A percentile compares a stretch with the other conserved stretches of the same genome.
Conservation (phyloP, 768 basidiomycete genomes). For the Serendipita indica region DNA sequence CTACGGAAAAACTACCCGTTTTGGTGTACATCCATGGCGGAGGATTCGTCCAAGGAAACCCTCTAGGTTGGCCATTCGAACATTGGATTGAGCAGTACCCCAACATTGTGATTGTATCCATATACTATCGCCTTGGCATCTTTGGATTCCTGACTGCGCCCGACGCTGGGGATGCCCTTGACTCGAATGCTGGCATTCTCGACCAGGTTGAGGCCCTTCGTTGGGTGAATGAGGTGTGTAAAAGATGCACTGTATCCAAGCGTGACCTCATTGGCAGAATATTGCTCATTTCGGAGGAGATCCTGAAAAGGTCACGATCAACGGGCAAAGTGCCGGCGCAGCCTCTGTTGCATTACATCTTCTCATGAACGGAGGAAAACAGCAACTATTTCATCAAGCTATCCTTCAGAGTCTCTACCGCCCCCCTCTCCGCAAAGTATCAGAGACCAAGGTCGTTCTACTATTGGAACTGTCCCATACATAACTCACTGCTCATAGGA, state of each 20-base stretch:
- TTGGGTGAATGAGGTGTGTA: slow-evolving; percentile 28
- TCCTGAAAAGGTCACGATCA: slow-evolving; percentile 34
- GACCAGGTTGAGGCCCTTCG: slow-evolving; percentile 35
- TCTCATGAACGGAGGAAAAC: slow-evolving; percentile 27
- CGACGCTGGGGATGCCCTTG: slow-evolving; percentile 21
- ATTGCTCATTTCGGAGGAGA: slow-evolving; percentile 47
- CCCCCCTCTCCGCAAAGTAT: slow-evolving; percentile 34
- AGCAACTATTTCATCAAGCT: slow-evolving; percentile 35
- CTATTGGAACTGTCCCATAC: background rate
- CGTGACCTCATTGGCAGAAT: slow-evolving; percentile 20
- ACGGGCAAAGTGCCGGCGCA: slow-evolving; percentile 45
- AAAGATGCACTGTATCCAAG: slow-evolving; percentile 24
- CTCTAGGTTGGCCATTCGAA: slow-evolving; percentile 50
- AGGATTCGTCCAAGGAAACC: slow-evolving; percentile 42
- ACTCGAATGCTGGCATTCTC: slow-evolving; percentile 38
- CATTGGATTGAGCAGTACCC: slow-evolving; percentile 49
- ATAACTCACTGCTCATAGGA: slow-evolving; percentile 23
- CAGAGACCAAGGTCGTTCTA: slow-evolving; percentile 33
- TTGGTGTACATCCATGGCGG: slow-evolving; percentile 31
- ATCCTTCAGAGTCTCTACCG: slow-evolving; percentile 51
- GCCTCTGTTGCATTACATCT: slow-evolving; percentile 44
- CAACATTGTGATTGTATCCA: slow-evolving; percentile 42
- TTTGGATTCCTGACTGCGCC: slow-evolving; percentile 48
- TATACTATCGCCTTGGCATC: slow-evolving; percentile 48
- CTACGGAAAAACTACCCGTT: slow-evolving; percentile 21